phyloP scores from a whole-genome alignment of 2,329 filamentous ascomycete genomes.

The Hysterium pulicare region DNA sequence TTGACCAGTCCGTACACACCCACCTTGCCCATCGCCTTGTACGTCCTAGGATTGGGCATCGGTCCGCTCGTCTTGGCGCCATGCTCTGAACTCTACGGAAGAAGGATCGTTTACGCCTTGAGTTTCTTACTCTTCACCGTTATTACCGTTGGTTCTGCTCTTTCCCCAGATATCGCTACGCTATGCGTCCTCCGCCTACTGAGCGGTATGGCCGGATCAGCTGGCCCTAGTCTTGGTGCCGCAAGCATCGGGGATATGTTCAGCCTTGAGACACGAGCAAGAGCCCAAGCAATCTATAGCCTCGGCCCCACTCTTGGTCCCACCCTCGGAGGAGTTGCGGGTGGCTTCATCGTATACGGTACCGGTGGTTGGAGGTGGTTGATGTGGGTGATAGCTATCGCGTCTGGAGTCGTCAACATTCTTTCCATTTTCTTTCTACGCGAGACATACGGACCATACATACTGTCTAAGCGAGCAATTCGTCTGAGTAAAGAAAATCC shows the following conservation, averaged over 20 bases:
- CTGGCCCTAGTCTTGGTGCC: slow-evolving; percentile 15
- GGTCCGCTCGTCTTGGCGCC: slow-evolving; percentile 21
- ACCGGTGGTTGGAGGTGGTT: slow-evolving; percentile 15
- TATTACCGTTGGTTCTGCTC: slow-evolving; percentile 42
- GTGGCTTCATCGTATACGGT: slow-evolving; percentile 11
- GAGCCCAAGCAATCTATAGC: slow-evolving; percentile 17
- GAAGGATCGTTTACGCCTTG: slow-evolving; percentile 15
- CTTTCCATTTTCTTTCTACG: slow-evolving; percentile 29
- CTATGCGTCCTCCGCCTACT: slow-evolving; percentile 26
- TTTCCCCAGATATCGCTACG: slow-evolving; percentile 15
- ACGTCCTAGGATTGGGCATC: slow-evolving; percentile 19
- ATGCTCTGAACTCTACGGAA: slow-evolving; percentile 23
- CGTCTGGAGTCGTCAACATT: slow-evolving; percentile 4
- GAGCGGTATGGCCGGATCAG: slow-evolving; percentile 15
- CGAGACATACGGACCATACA: slow-evolving; percentile 73
- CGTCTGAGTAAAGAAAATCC: too few relatives aligned
- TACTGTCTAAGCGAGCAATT: too few relatives aligned
- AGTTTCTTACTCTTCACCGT: slow-evolving; percentile 43
- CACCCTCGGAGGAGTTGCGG: slow-evolving; percentile 12
- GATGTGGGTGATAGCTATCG: slow-evolving; percentile 11
- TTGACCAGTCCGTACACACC: slow-evolving; percentile 7
- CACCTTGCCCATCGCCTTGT: slow-evolving; percentile 11
- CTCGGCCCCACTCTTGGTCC: slow-evolving; percentile 13
- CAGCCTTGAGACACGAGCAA: slow-evolving; percentile 13
- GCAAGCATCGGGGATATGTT: slow-evolving; percentile 22